Base-by-base conservation (phyloP, 1,139 yeast genomes). In the Suhomyces maxii region DNA sequence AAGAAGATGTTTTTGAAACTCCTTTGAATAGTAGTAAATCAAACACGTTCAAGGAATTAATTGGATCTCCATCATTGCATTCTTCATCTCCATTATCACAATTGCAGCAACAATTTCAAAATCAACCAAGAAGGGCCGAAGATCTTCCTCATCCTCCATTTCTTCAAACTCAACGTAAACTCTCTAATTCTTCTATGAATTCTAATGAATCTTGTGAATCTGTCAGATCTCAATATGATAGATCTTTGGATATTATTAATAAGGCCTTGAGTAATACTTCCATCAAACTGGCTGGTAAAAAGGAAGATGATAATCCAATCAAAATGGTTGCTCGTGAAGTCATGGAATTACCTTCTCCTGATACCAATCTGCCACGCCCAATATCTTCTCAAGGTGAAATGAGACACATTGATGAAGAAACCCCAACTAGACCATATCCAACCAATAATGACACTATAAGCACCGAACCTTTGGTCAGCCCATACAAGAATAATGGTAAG, bases 301-400 rank as follows among this genome's bases (percentile, higher is more conserved):
- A 38, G 8, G 51, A 39, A 9, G 13, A 11, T 5, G 40, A 43
- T 8, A 44, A 34, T 14, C 47, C 39, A 25, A 52, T 55, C 26
- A 54, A 50, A 39, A 32, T 52, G 11, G 54, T 59, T 14, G 45
- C 47, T 11, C 49, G 55, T 34, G 52, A 52, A 14, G 47, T 50
- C 7, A 36, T 50, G 8, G 52, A 44, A n/a, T 34, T 44, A 39
- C 40, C 52, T 26, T 13, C 50, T 31, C 34, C 46, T 25, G 45
- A 46, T 26, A 4, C 23, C 7, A 36, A 34, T 4, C 18, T 26
- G 34, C 11, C 31, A 8, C 55, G 73, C 48, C 75, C 73, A 10
- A 53, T 53, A 9, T 68, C 74, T 3, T 65, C 68, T 18, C 59
- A 58, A 36, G 75, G 66, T 1, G 67, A 67, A 53, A 53, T 69